Percentiles rank a stretch among this genome's conserved stretches.
Evolutionary conservation across 106 monocot genomes (phyloP).

Genomic region (Acorus gramineus): DNA sequence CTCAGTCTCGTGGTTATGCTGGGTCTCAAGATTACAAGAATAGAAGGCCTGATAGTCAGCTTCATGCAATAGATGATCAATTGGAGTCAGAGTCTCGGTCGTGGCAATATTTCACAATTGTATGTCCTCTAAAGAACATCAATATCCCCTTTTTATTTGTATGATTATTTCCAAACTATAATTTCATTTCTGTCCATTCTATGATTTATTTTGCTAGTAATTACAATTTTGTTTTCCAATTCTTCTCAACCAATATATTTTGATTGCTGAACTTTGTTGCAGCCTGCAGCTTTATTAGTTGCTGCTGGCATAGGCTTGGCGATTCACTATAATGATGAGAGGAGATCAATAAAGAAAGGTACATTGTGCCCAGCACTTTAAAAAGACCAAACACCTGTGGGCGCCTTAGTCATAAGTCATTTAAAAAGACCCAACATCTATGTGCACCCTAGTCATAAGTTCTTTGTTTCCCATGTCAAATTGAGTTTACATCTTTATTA

Average conservation of each 20-base stretch:
- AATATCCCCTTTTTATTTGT: neutral
- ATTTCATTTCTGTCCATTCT: neutral
- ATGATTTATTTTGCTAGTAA: neutral
- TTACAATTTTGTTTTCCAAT: neutral
- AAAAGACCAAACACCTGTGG: too few relatives aligned
- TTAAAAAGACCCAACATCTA: too few relatives aligned
- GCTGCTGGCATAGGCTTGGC: constrained; percentile 40
- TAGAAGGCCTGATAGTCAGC: constrained; percentile 18
- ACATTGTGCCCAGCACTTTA: too few relatives aligned
- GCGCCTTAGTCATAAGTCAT: too few relatives aligned
- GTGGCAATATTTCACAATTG: constrained; percentile 31
- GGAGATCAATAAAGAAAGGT: constrained; percentile 23
- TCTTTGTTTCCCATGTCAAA: too few relatives aligned
- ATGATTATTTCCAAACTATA: neutral
- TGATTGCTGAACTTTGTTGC: constrained; percentile 18
- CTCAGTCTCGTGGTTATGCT: constrained; percentile 22
- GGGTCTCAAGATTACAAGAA: constrained; percentile 12
- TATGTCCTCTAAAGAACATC: constrained; percentile 17
- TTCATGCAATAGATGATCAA: constrained; percentile 17
- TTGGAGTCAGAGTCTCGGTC: constrained; percentile 15
- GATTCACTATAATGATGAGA: constrained; percentile 65
- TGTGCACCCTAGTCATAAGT: too few relatives aligned
- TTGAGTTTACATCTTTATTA: too few relatives aligned
- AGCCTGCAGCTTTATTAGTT: constrained; percentile 49
- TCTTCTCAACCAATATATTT: neutral